Conservation (phyloP, 2,329 filamentous ascomycete genomes). For the Trichoderma brevicompactum region DNA sequence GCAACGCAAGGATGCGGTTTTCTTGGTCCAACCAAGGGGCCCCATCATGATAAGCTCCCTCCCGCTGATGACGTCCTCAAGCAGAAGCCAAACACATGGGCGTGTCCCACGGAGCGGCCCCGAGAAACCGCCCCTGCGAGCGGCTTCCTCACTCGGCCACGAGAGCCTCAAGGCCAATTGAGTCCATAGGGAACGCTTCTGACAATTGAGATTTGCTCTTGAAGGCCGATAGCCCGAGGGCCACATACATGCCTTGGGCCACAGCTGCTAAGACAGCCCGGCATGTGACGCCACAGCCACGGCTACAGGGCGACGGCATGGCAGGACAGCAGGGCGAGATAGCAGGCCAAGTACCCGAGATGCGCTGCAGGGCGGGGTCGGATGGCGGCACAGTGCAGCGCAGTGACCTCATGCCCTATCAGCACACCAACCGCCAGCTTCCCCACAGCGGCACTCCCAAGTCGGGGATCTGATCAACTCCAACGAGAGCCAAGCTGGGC, state of each 20-base stretch:
- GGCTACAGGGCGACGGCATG: no score
- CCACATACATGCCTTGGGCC: no score
- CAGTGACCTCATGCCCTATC: conserved; percentile 25
- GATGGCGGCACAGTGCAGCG: conserved; percentile 14
- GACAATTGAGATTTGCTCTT: no score
- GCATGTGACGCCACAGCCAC: not conserved
- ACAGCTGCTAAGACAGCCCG: not conserved
- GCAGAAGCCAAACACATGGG: conserved; percentile 16
- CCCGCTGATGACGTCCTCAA: conserved; percentile 26
- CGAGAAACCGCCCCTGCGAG: not conserved
- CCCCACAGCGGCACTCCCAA: conserved; percentile 28
- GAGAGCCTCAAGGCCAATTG: conserved; percentile 8
- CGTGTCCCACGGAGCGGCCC: not conserved
- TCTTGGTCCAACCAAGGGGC: not conserved
- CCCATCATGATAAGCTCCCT: conserved; percentile 16
- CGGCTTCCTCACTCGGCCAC: not conserved
- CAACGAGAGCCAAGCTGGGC: conserved; percentile 24
- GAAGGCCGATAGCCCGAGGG: no score
- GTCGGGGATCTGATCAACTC: conserved; percentile 29
- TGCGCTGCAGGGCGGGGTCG: conserved; percentile 10
- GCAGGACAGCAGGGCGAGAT: conserved; percentile 5
- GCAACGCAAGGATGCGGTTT: conserved; percentile 8
- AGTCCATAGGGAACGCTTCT: not conserved
- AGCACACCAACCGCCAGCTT: conserved; percentile 14
- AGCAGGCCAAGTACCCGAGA: conserved; percentile 17